Conservation (phyloP, 2,329 filamentous ascomycete species). For the Lachnum nothofagi region DNA sequence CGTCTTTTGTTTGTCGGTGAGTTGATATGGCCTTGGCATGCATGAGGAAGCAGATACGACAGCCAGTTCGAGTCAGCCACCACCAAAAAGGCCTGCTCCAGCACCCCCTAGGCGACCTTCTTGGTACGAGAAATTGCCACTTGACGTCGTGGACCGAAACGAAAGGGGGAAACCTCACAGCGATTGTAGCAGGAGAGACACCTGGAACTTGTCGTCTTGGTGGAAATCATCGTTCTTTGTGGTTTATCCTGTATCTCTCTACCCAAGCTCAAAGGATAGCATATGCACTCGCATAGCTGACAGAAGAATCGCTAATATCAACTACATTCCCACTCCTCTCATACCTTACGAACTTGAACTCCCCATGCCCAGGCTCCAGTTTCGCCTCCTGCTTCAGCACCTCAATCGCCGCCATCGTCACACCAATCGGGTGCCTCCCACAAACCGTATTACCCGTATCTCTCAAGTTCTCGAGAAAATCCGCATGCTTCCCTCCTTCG, state of each 20-base stretch:
- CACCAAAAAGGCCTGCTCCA: too few relatives aligned
- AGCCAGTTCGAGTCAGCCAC: too few relatives aligned
- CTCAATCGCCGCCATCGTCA: conserved; percentile 85
- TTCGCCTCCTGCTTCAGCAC: conserved; percentile 42
- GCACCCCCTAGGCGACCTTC: too few relatives aligned
- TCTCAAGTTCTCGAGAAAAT: conserved; percentile 64
- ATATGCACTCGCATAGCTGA: conserved; percentile 93
- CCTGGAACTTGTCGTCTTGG: too few relatives aligned
- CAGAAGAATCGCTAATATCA: conserved; percentile 68
- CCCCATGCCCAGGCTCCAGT: conserved; percentile 29
- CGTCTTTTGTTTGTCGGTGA: conserved; percentile 8
- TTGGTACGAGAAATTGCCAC: too few relatives aligned
- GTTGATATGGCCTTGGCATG: conserved; percentile 8
- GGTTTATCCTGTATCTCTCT: too few relatives aligned
- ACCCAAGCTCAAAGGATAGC: conserved; percentile 52
- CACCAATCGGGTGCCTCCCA: conserved; percentile 88
- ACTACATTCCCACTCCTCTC: conserved; percentile 75
- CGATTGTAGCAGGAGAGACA: too few relatives aligned
- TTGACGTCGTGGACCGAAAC: too few relatives aligned
- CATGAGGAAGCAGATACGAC: too few relatives aligned
- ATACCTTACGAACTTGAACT: conserved; percentile 74
- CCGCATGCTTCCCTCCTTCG: conserved; percentile 65
- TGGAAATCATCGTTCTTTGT: too few relatives aligned
- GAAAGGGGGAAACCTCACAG: too few relatives aligned
- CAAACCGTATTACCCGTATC: conserved; percentile 87